These are phyloP conservation scores for Phytophthora sp. DNA, from an alignment of 352 stramenopile genomes.

Conservation along the genomic window DNA sequence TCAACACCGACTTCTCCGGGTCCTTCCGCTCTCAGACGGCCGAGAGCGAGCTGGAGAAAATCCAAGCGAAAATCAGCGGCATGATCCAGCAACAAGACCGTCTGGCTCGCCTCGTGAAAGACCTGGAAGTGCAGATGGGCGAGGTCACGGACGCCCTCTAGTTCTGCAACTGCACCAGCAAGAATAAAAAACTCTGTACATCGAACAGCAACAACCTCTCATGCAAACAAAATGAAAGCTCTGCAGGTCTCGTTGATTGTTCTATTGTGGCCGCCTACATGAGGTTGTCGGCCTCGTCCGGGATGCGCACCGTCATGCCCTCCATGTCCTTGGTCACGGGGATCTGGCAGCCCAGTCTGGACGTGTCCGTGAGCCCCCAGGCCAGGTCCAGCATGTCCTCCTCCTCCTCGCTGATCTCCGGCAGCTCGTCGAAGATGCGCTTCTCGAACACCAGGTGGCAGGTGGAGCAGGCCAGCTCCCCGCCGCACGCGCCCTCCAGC, in stretches of 20 bases:
- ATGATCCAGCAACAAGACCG: conserved; percentile 69
- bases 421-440: conserved; percentile 88
- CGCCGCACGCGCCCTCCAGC: conserved; percentile 93
- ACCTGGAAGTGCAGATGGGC: conserved; percentile 44
- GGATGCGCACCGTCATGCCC: conserved; percentile 85
- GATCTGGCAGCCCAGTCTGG: conserved; percentile 92
- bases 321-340: conserved; percentile 88
- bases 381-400: conserved; percentile 97
- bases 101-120: conserved; percentile 45
- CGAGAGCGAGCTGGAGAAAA: conserved; percentile 83
- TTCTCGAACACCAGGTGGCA: conserved; percentile 94
- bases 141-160: conserved; percentile 13
- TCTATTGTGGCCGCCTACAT: conserved; percentile 60
- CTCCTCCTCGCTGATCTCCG: conserved; percentile 92
- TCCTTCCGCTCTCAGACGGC: conserved; percentile 72
- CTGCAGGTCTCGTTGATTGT: not conserved
- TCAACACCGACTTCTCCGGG: conserved; percentile 88
- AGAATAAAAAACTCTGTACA: not conserved
- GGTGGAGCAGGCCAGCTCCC: conserved; percentile 94
- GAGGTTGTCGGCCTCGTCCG: conserved; percentile 90
- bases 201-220: not conserved
- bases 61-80: conserved; percentile 59
- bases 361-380: conserved; percentile 94
- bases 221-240: not conserved
- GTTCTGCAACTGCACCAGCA: not conserved